Base-by-base conservation (phyloP, 306 rosid genomes). In the Rosa chinensis region DNA sequence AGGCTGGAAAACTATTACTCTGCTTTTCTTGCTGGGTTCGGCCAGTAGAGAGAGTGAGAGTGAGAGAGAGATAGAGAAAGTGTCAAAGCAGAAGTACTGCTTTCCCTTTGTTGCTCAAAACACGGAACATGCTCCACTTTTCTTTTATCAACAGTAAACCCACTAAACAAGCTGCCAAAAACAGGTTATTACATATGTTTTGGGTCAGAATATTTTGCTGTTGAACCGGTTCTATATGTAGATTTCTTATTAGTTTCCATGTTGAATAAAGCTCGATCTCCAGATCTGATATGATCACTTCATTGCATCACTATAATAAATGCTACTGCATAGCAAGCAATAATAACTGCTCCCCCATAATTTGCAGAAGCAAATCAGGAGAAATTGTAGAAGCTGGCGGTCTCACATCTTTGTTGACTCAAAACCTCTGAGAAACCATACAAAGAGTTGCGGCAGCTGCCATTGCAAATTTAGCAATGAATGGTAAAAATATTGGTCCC, bases 371-470 rank as follows among this genome's bases (percentile, higher is more conserved):
- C 94, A 80, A 96, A 96, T 86, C 99, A 96, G 81, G 93, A 92
- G 84, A 96, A 90, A 89, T 96, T 80, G 99, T 96, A n/a, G 89
- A 93, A 83, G 99, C 96, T 18, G 99, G 99, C 7, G 98, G 99
- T 37, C 92, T 96, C 17, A 87, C 93, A n/a, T 96, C 99, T 77
- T 88, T 96, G 87, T 93, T 96, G 86, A 88, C 97, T 96, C 59
- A 89, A 85, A 85, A 91, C 85, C 88, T 83, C 97, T 8, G 88
- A 90, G 75, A 96, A 86, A 93, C 97, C 77, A 90, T 96, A 83
- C 98, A 91, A 72, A 89, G 99, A 91, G 99, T 96, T 82, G 98
- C 98, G n/a, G 98, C 99, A 6, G 99, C 98, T 62, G 99, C 99
- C 75, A 93, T 96, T 52, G 99, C 99, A 43, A 96, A 96, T 82